A percentile compares a stretch with the other conserved stretches of the same genome.
These are phyloP conservation scores for Lentinus tigrinus DNA, from an alignment of 768 basidiomycete species.

Conservation along the genomic window DNA sequence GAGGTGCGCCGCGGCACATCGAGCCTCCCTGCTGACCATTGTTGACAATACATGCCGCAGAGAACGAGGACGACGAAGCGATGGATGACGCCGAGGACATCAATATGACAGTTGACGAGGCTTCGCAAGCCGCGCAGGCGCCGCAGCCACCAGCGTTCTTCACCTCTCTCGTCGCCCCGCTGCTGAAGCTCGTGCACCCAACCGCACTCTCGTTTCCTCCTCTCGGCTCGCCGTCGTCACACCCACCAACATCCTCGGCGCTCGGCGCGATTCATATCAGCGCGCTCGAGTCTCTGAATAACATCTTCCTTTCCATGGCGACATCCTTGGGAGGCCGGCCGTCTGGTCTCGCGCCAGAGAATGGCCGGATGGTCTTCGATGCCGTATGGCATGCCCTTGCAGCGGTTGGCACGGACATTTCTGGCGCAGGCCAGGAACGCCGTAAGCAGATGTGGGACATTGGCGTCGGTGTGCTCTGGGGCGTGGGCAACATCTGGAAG, in stretches of 20 bases:
- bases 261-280: conserved; percentile 81
- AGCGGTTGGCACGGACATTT: conserved; percentile 55
- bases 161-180: conserved; percentile 63
- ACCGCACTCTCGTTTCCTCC: conserved; percentile 84
- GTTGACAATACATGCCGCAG: conserved; percentile 10
- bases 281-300: conserved; percentile 88
- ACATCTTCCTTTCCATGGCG: conserved; percentile 72
- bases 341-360: conserved; percentile 23
- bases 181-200: conserved; percentile 69
- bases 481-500: conserved; percentile 75
- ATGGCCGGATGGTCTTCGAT: conserved; percentile 59
- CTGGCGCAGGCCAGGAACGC: conserved; percentile 61
- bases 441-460: conserved; percentile 77
- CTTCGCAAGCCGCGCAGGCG: conserved; percentile 1
- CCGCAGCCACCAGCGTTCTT: conserved; percentile 38
- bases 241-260: conserved; percentile 87
- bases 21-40: conserved; percentile 28
- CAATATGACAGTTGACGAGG: conserved; percentile 26
- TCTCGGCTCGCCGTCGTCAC: conserved; percentile 60
- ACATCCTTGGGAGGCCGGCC: conserved; percentile 39
- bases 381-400: conserved; percentile 62
- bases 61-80: conserved; percentile 38
- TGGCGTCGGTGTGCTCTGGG: conserved; percentile 84
- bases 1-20: conserved; percentile 36
- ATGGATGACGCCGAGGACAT: conserved; percentile 33